Evolutionary conservation across 345 rosid genomes (phyloP), one percentile per base, ranked within the genome.

Genomic region (Balakata baccata): DNA sequence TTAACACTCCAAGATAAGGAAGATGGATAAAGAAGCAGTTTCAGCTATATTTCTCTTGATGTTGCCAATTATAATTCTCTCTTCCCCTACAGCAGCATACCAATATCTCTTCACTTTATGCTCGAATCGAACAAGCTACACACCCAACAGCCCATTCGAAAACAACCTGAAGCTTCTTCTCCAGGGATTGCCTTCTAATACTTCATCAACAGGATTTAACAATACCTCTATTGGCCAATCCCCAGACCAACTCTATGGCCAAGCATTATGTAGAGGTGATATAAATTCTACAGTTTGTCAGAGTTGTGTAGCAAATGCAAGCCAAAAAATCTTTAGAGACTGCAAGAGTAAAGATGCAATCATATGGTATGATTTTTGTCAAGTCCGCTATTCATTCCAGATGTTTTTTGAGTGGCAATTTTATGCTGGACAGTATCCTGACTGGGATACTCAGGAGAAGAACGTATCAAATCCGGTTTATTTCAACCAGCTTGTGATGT

Each of bases 201-300:
- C 78, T 16, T 34, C 84, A 49, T 29, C 14, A 56, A 37, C 71
- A 20, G 82, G 80, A 43, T 83, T 83, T 80, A 59, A 70, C 51
- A 43, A 62, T 43, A 66, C 41, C 14, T 72, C 64, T 0, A 4
- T 49, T 39, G 86, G 82, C 38, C 71, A 80, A 34, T 6, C 5
- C 22, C 61, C 5, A 5, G 4, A 73, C 37, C 61, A 6, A 67
- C 78, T 80, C 56, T 52, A 80, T 23, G 84, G 84, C 12, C 80
- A 76, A 64, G 84, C 82, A 8, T 65, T 80, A 16, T 83, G 86
- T 57, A 68, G 80, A 41, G 86, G 84, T 2, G 86, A 80, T 38
- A 68, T 64, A 46, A 63, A 47, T 73, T 37, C 64, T 18, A 14
- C 62, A 7, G 46, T 22, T 6, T 85, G 87, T 46, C 77, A 45